Evolutionary conservation across 305 asterid genomes (phyloP), one percentile per base, ranked within the genome.

Genomic region (Fraxinus ornus): DNA sequence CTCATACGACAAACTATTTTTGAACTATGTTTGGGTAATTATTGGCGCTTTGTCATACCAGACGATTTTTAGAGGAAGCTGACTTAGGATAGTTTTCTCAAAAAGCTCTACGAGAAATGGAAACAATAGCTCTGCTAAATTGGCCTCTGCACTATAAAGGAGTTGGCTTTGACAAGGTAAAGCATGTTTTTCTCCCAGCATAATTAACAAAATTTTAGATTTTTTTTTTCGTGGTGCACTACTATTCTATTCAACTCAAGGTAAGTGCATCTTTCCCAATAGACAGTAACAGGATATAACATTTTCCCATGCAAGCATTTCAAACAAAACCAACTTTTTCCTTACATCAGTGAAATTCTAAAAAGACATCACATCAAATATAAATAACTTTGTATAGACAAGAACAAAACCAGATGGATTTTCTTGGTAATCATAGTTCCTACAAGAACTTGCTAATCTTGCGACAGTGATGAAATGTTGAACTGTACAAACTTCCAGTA

Each of bases 401-500:
- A 68, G 82, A 44, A 81, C 33, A 49, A 52, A n/a, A 55, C 10
- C 66, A 55, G n/a, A n/a, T 55, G 66, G 66, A 55, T n/a, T n/a
- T n/a, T 55, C 57, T 17, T n/a, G 19, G 36, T 64, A 19, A 60
- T 24, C 74, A 52, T 47, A 44, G 17, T 3, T 74, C 86, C 84
- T 82, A 80, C 71, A 70, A 77, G 75, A 79, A 70, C 77, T 66
- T 30, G 80, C 78, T 87, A 49, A 15, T 44, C 55, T 44, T 44
- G 76, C 80, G 82, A 44, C 64, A 28, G 76, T 32, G 75, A 28
- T 15, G 28, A 68, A 32, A 77, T 33, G 52, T 62, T 2, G 3
- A 57, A 79, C 87, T 88, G 79, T 88, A 88, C 86, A 86, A 57
- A 79, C n/a, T 71, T 35, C 70, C 75, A 37, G 83, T 80, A 71